phyloP scores from a whole-genome alignment of 805 yeast species.

The Maudiozyma turicensis region DNA sequence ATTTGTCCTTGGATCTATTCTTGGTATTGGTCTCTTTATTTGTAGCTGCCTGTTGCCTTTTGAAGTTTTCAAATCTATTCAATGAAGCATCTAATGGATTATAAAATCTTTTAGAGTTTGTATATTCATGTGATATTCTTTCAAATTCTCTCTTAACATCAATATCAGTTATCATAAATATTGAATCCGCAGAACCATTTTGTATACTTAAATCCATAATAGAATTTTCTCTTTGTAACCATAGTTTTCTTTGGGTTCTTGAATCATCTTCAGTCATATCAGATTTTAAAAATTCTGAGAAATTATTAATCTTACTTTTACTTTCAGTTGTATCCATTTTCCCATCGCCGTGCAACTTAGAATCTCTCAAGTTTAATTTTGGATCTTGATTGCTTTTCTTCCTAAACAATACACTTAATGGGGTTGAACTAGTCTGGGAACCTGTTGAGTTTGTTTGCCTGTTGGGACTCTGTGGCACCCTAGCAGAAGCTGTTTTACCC shows the following conservation, averaged over 20 bases:
- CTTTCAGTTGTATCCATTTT: background rate
- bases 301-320: slow-evolving; percentile 24
- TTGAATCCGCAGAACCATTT: slow-evolving; percentile 20
- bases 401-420: slow-evolving; percentile 1
- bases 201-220: slow-evolving; percentile 42
- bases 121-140: slow-evolving; percentile 62
- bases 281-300: slow-evolving; percentile 33
- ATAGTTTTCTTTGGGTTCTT: slow-evolving; percentile 73
- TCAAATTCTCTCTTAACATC: slow-evolving; percentile 70
- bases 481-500: background rate
- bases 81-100: slow-evolving; percentile 65
- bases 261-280: slow-evolving; percentile 40
- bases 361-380: background rate
- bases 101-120: slow-evolving; percentile 54
- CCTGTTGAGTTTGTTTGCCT: background rate
- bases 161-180: slow-evolving; percentile 38
- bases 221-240: slow-evolving; percentile 75
- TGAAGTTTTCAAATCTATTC: slow-evolving; percentile 34
- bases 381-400: background rate
- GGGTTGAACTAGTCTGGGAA: background rate
- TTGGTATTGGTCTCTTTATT: background rate
- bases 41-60: background rate
- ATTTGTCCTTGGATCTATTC: slow-evolving; percentile 1
- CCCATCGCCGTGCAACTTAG: background rate
- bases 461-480: background rate